phyloP scores from a whole-genome alignment of 257 asterid species.

The Jacaranda mimosifolia region DNA sequence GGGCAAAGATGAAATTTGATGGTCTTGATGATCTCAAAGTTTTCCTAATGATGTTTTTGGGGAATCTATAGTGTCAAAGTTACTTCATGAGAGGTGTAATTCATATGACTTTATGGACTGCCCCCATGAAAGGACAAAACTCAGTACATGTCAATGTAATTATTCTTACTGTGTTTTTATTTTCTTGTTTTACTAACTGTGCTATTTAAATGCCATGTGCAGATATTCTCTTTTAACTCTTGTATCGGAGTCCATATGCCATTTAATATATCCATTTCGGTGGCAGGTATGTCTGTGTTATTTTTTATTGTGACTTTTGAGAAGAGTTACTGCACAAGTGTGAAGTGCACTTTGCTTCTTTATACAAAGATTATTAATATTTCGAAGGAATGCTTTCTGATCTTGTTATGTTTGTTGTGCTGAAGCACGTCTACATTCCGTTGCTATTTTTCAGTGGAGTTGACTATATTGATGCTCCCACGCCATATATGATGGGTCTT shows the following conservation, averaged over 20 bases:
- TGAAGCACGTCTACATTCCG: conserved; percentile 99
- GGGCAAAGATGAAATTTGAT: neutral
- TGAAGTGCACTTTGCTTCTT: conserved; percentile 27
- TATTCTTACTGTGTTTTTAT: conserved; percentile 16
- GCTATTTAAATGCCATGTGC: conserved; percentile 42
- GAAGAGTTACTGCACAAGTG: conserved; percentile 28
- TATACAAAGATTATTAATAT: conserved; percentile 37
- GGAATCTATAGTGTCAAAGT: neutral
- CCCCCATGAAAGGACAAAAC: neutral
- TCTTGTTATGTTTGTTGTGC: conserved; percentile 63
- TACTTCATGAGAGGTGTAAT: neutral
- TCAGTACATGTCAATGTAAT: neutral
- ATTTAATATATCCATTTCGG: conserved; percentile 95
- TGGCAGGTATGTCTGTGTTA: conserved; percentile 80
- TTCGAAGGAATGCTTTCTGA: conserved; percentile 55
- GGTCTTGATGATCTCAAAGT: neutral
- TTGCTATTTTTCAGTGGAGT: conserved; percentile 99
- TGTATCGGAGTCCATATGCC: conserved; percentile 97
- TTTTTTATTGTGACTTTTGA: conserved; percentile 30
- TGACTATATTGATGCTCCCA: conserved; percentile 99
- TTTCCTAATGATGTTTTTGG: neutral
- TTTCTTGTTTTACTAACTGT: conserved; percentile 21
- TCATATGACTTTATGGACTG: neutral
- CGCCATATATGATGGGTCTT: conserved; percentile 99
- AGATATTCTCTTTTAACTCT: conserved; percentile 96